These are phyloP conservation scores for Pluteus cervinus DNA, from an alignment of 768 basidiomycete species.

Conservation along the genomic window DNA sequence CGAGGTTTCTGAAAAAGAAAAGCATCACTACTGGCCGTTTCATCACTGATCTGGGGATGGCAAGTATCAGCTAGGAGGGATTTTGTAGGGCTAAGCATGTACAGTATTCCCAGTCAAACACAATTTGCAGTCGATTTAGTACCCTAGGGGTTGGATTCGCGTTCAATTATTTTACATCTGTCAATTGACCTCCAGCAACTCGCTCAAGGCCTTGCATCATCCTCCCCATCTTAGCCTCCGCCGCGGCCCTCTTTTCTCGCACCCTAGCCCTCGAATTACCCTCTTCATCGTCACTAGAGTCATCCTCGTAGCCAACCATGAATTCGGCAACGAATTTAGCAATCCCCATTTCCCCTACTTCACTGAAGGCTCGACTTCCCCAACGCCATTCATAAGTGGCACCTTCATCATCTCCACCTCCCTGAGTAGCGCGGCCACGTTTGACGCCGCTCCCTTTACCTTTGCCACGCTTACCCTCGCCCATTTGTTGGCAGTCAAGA, in stretches of 20 bases:
- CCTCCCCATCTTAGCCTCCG: conserved; percentile 32
- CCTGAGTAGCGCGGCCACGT: conserved; percentile 44
- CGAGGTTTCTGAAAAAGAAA: too few relatives aligned
- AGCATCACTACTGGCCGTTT: too few relatives aligned
- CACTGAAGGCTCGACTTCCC: conserved; percentile 75
- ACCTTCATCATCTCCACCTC: conserved; percentile 32
- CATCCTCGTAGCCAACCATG: conserved; percentile 46
- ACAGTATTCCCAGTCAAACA: too few relatives aligned
- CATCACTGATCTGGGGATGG: too few relatives aligned
- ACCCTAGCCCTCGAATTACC: conserved; percentile 25
- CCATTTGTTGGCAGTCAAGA: conserved; percentile 60
- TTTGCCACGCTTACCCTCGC: conserved; percentile 29
- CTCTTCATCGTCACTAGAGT: conserved; percentile 26
- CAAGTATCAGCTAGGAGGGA: too few relatives aligned
- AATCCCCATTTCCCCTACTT: conserved; percentile 75
- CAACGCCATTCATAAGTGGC: conserved; percentile 73
- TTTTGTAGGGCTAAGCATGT: too few relatives aligned
- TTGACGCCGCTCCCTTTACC: conserved; percentile 39
- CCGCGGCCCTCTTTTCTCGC: conserved; percentile 17
- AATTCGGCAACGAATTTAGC: conserved; percentile 77
- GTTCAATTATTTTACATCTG: conserved; percentile 29
- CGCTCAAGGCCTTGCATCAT: conserved; percentile 54
- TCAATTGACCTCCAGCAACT: conserved; percentile 55
- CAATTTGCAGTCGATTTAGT: too few relatives aligned
- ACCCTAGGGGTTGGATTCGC: too few relatives aligned